Conservation (phyloP, 495 filamentous ascomycete species). For the Penicillium pulvis region DNA sequence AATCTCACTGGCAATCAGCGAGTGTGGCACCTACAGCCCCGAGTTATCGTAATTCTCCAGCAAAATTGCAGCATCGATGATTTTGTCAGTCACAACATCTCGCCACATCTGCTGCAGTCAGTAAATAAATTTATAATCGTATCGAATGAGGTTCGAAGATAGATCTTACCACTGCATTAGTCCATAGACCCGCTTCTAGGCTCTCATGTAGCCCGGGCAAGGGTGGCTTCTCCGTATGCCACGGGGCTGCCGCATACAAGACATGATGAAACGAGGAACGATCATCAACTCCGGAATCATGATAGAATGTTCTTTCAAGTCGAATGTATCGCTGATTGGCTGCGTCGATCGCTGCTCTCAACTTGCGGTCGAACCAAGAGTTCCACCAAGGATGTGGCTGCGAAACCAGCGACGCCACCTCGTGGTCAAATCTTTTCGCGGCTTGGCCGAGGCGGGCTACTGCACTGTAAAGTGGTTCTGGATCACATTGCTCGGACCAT, state of each 20-base stretch:
- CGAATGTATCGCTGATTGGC: background rate
- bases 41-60: background rate
- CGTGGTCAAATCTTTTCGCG: background rate
- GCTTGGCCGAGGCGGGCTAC: background rate
- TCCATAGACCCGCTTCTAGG: background rate
- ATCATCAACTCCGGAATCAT: background rate
- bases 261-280: background rate
- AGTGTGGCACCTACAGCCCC: no score
- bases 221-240: slow-evolving; percentile 2
- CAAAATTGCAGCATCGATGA: background rate
- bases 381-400: background rate
- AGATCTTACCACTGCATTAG: background rate
- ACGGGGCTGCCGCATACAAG: background rate
- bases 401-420: background rate
- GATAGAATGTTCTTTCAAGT: background rate
- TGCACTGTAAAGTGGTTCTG: background rate
- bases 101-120: background rate
- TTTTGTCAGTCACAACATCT: background rate
- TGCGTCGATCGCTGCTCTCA: background rate
- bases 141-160: background rate
- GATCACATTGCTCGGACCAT: slow-evolving; percentile 1
- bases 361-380: background rate
- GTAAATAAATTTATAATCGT: background rate
- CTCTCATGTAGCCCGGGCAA: background rate
- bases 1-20: background rate